A percentile compares a stretch with the other conserved stretches of the same genome.
These are phyloP conservation scores for Trametes sanguinea DNA, from an alignment of 768 basidiomycete species.

Conservation along the genomic window DNA sequence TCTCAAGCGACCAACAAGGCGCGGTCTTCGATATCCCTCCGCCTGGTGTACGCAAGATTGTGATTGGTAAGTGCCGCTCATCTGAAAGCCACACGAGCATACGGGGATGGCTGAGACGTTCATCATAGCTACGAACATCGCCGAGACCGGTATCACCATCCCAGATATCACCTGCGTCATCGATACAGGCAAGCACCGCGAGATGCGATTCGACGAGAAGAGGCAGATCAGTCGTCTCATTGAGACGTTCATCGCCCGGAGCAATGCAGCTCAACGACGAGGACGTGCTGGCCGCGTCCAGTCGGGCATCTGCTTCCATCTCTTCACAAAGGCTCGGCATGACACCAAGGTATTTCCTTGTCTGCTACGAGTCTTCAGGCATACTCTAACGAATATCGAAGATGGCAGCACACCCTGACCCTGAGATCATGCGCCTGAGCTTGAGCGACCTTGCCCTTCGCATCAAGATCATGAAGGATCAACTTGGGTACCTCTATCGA, in stretches of 20 bases:
- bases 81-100: neutral
- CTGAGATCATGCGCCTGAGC: conserved; percentile 94
- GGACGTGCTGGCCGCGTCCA: conserved; percentile 93
- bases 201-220: conserved; percentile 98
- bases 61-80: conserved; percentile 63
- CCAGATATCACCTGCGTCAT: conserved; percentile 98
- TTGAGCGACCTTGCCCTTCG: conserved; percentile 88
- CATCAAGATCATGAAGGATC: conserved; percentile 92
- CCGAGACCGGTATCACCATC: conserved; percentile 97
- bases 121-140: conserved; percentile 79
- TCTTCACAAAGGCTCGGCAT: conserved; percentile 87
- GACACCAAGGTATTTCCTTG: conserved; percentile 62
- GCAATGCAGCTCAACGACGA: conserved; percentile 87
- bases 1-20: conserved; percentile 88
- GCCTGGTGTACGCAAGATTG: conserved; percentile 82
- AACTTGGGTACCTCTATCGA: conserved; percentile 85
- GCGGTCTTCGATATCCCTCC: conserved; percentile 91
- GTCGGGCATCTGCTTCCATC: conserved; percentile 88
- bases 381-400: conserved; percentile 31
- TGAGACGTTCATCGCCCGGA: conserved; percentile 89
- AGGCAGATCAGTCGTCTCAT: conserved; percentile 90
- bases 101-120: neutral
- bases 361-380: neutral
- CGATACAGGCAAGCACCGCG: conserved; percentile 90
- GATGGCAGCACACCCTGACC: conserved; percentile 89